These are phyloP conservation scores for Heterobasidion occidentale DNA, from an alignment of 1,284 basidiomycete genomes.

Conservation along the genomic window DNA sequence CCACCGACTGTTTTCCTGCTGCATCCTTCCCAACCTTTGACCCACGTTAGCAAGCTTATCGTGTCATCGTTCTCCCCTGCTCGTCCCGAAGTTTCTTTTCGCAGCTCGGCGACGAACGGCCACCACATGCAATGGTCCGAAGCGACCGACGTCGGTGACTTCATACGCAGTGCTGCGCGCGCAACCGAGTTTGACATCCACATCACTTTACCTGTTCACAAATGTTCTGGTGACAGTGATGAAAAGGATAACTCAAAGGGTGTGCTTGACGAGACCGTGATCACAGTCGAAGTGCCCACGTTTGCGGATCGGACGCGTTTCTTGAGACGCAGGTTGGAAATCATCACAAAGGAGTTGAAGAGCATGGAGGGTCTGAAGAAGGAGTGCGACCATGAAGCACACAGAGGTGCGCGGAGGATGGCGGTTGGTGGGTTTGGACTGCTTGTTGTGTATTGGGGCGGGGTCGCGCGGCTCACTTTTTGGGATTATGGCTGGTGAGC, in stretches of 20 bases:
- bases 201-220: slow-evolving; percentile 19
- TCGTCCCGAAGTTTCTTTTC: slow-evolving; percentile 35
- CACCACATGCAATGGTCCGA: slow-evolving; percentile 50
- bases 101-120: slow-evolving; percentile 30
- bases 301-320: slow-evolving; percentile 58
- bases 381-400: slow-evolving; percentile 49
- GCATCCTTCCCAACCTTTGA: slow-evolving; percentile 53
- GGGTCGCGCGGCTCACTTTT: slow-evolving; percentile 57
- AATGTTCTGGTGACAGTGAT: slow-evolving; percentile 1
- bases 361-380: slow-evolving; percentile 45
- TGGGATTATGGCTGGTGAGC: slow-evolving; percentile 52
- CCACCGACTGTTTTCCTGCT: slow-evolving; percentile 52
- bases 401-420: slow-evolving; percentile 45
- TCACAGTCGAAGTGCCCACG: slow-evolving; percentile 52
- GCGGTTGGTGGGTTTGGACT: slow-evolving; percentile 51
- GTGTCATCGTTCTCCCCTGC: slow-evolving; percentile 31
- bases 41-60: slow-evolving; percentile 47
- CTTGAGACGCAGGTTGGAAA: slow-evolving; percentile 40
- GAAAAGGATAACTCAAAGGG: background rate
- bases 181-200: slow-evolving; percentile 48
- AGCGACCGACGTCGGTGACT: slow-evolving; percentile 60
- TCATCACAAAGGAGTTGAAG: slow-evolving; percentile 32
- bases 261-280: slow-evolving; percentile 19
- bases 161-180: slow-evolving; percentile 55
- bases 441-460: slow-evolving; percentile 55